Base-by-base conservation (phyloP, 176 grass and related monocot species). In the Zizania latifolia region DNA sequence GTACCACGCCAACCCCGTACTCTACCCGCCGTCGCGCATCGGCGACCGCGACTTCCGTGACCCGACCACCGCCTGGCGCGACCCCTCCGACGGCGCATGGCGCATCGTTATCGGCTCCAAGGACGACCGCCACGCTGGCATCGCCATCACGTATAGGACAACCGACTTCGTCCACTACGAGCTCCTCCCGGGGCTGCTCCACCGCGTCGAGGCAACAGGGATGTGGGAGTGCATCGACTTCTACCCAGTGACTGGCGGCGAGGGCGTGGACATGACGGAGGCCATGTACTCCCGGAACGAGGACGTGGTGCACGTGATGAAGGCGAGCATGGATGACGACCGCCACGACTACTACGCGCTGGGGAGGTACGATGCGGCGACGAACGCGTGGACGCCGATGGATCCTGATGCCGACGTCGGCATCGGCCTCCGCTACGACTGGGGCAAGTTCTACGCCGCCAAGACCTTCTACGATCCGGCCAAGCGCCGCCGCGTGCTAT, bases 161-260 rank as follows among this genome's bases (percentile, higher is more conserved):
- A 66, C 4, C 19, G 85, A 97, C 68, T 82, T 97, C 2, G 15
- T 92, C 3, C 0, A 0, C 17, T 92, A 76, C 16, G 90, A 97
- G 27, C 73, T 72, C 36, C 16, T 92, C 10, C 90, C 87, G 0
- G 90, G 84, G 0, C 14, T 81, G 4, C 66, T 97, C 13, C 89
- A 97, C 68, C 78, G 70, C 14, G 89, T 92, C 6, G 50, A 50
- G 0, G 64, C 31, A 0, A 92, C 87, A 0, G 85, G 90, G 0
- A 97, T 97, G 93, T 92, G 93, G 93, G 93, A 97, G 86, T 97
- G 93, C 82, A 84, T 97, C 23, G 93, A 97, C 45, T 87, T 97
- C 66, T 97, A 90, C 76, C 86, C 90, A 0, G 90, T 96, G 16
- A 61, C 70, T 0, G 36, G 13, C 0, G 11, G 41, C 2, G 6